Percentiles rank a stretch among this genome's conserved stretches.
These are phyloP conservation scores for Stentor coeruleus DNA, from an alignment of 73 alveolate species.

Conservation along the genomic window DNA sequence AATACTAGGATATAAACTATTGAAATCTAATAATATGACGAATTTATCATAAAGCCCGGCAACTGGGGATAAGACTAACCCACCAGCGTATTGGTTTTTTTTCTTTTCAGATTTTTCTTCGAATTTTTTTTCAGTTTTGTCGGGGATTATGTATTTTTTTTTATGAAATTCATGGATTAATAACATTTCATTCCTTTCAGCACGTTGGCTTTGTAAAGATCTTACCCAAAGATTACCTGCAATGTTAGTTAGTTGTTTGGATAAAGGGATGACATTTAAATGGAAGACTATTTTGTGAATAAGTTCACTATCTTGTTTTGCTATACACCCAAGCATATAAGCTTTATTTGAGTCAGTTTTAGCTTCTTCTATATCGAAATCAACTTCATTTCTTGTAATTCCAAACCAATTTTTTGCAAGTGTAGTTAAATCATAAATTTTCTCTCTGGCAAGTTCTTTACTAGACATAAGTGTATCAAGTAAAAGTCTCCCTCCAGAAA, in stretches of 20 bases:
- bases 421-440: slow-evolving; percentile 79
- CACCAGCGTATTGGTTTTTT: slow-evolving; percentile 93
- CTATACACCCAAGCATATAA: slow-evolving; percentile 55
- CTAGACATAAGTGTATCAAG: slow-evolving; percentile 88
- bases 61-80: slow-evolving; percentile 95
- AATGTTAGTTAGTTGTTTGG: slow-evolving; percentile 93
- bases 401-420: slow-evolving; percentile 74
- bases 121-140: not conserved
- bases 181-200: slow-evolving; percentile 98
- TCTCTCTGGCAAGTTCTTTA: slow-evolving; percentile 81
- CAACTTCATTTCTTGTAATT: slow-evolving; percentile 73
- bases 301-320: slow-evolving; percentile 74
- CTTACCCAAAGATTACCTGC: slow-evolving; percentile 99
- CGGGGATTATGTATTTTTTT: not conserved
- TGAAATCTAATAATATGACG: slow-evolving; percentile 97
- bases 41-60: slow-evolving; percentile 96
- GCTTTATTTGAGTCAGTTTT: slow-evolving; percentile 52
- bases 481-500: slow-evolving; percentile 81
- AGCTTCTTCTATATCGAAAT: slow-evolving; percentile 56
- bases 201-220: slow-evolving; percentile 97
- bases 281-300: slow-evolving; percentile 70
- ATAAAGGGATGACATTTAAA: slow-evolving; percentile 86
- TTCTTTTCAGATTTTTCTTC: slow-evolving; percentile 56
- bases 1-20: slow-evolving; percentile 98
- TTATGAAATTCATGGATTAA: slow-evolving; percentile 94